Conservation (phyloP, 2,329 filamentous ascomycete species). For the Aspergillus sp. region DNA sequence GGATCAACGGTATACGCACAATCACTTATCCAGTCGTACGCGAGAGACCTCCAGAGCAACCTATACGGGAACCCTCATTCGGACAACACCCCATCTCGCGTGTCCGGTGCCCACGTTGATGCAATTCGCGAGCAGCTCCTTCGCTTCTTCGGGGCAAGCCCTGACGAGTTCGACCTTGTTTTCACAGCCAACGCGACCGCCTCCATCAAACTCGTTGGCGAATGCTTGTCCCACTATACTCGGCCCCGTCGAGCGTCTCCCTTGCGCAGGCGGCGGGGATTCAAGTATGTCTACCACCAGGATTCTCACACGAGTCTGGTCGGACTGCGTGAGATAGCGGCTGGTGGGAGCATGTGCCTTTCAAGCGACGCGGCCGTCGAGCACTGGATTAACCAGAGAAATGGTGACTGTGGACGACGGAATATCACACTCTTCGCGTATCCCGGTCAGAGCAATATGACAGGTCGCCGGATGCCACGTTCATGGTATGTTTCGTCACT, state of each 20-base stretch:
- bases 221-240: conserved; percentile 5
- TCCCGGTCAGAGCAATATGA: conserved; percentile 19
- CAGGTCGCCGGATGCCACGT: conserved; percentile 11
- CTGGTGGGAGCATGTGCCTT: conserved; percentile 11
- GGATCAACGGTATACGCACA: conserved; percentile 15
- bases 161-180: conserved; percentile 15
- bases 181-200: conserved; percentile 16
- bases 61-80: conserved; percentile 17
- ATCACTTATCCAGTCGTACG: conserved; percentile 12
- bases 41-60: conserved; percentile 9
- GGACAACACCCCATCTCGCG: conserved; percentile 13
- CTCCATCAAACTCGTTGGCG: conserved; percentile 14
- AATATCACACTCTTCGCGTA: conserved; percentile 13
- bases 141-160: conserved; percentile 13
- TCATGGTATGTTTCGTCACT: conserved; percentile 1
- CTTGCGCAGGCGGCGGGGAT: neutral
- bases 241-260: neutral
- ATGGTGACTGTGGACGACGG: neutral
- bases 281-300: conserved; percentile 14
- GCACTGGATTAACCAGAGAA: conserved; percentile 1
- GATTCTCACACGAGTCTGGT: conserved; percentile 18
- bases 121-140: conserved; percentile 10
- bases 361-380: conserved; percentile 9
- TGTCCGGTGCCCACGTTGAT: conserved; percentile 12
- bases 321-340: conserved; percentile 12